Evolutionary conservation across 1,139 yeast genomes (phyloP), one percentile per base, ranked within the genome.

Genomic region (Arxiozyma bovina): DNA sequence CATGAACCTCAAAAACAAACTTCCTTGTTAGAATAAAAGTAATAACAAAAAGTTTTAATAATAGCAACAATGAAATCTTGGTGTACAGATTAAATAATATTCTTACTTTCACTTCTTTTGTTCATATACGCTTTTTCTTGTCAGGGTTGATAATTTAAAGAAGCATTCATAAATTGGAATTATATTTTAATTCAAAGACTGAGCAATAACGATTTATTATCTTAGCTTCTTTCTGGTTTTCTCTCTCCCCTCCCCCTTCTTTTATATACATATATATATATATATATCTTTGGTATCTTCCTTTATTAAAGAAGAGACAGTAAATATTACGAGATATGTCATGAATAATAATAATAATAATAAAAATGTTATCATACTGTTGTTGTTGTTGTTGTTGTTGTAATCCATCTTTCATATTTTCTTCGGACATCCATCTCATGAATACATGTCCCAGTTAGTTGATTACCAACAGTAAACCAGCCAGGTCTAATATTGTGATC

Each of bases 391-490:
- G 30, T 27, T 4, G 30, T 27, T 27, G 30, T 6, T 27, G 8
- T 34, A 15, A 40, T 21, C 50, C 51, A 49, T 42, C 27, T 48
- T 7, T 65, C 64, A 50, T 65, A 64, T 51, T 60, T 61, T 25
- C 54, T 53, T 48, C 65, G 63, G 11, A 87, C 79, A 56, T 83
- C 88, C 49, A 76, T 73, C 63, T 87, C 95, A 54, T 74, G 70
- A 20, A 87, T 73, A 23, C 76, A 72, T 2, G 80, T 77, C 0
- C 87, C 88, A 18, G 77, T 77, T 50, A 90, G 69, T 68, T 89
- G 95, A 65, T 87, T 86, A 0, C 97, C 97, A 54, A 90, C 80
- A 0, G 96, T 87, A 54, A 90, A 71, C 98, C 98, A 91, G 0
- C 97, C 96, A 0, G 89, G 86, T 48, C 97, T 77, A 0, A 85